A percentile compares a stretch with the other conserved stretches of the same genome.
Evolutionary conservation across 2,329 filamentous ascomycete genomes (phyloP).

Genomic region (Lecanicillium sp.): DNA sequence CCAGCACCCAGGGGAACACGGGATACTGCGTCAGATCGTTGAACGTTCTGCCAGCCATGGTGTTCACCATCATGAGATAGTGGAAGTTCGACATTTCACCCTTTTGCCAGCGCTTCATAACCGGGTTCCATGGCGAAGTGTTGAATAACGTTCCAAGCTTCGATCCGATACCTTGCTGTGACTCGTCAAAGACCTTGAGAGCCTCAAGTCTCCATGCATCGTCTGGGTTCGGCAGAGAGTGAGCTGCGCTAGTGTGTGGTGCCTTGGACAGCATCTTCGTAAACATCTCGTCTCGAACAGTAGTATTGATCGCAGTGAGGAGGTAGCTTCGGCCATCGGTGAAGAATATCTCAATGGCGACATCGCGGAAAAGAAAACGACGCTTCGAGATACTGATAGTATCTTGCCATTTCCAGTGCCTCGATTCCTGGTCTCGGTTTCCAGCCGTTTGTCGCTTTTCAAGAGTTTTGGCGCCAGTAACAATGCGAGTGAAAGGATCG

Average conservation of each 20-base stretch:
- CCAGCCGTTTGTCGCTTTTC: slow-evolving; percentile 56
- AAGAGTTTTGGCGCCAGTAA: slow-evolving; percentile 58
- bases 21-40: slow-evolving; percentile 98
- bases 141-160: slow-evolving; percentile 93
- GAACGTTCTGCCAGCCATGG: slow-evolving; percentile 92
- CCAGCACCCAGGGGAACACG: slow-evolving; percentile 94
- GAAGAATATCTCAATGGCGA: slow-evolving; percentile 96
- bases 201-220: slow-evolving; percentile 90
- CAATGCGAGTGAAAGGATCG: slow-evolving; percentile 91
- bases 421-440: slow-evolving; percentile 66
- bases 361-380: slow-evolving; percentile 89
- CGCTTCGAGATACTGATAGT: slow-evolving; percentile 94
- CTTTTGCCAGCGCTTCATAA: slow-evolving; percentile 83
- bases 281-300: slow-evolving; percentile 73
- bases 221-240: slow-evolving; percentile 68
- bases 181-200: slow-evolving; percentile 59
- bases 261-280: slow-evolving; percentile 70
- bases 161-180: slow-evolving; percentile 63
- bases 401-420: slow-evolving; percentile 91
- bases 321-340: slow-evolving; percentile 94
- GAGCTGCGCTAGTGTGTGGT: slow-evolving; percentile 68
- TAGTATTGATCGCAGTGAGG: slow-evolving; percentile 71
- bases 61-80: slow-evolving; percentile 97
- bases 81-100: slow-evolving; percentile 98
- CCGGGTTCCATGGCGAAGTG: slow-evolving; percentile 71